These are phyloP conservation scores for Fusarium avenaceum DNA, from an alignment of 2,329 filamentous ascomycete species.

Conservation along the genomic window DNA sequence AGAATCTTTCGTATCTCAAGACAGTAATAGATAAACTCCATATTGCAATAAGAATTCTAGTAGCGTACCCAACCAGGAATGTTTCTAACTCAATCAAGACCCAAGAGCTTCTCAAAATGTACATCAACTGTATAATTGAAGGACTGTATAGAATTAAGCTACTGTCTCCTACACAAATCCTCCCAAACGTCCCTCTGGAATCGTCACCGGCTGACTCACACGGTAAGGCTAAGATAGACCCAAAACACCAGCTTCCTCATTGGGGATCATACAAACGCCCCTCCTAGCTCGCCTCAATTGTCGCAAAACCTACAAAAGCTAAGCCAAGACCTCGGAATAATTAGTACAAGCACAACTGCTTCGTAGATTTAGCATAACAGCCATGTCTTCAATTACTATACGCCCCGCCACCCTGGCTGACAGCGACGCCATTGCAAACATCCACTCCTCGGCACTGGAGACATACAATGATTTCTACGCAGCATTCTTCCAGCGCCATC, in stretches of 20 bases:
- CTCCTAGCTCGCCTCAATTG: neutral
- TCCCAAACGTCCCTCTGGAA: neutral
- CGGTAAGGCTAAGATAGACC: neutral
- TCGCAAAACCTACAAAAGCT: constrained; percentile 11
- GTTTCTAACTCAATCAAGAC: neutral
- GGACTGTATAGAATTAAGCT: neutral
- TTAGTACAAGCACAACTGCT: neutral
- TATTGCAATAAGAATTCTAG: neutral
- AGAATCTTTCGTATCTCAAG: too few relatives aligned
- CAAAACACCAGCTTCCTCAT: constrained; percentile 37
- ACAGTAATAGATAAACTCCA: neutral
- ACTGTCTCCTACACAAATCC: neutral
- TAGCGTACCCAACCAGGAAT: neutral
- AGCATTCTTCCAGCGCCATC: constrained; percentile 40
- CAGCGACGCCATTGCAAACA: constrained; percentile 32
- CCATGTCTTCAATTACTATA: constrained; percentile 33
- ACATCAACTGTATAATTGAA: neutral
- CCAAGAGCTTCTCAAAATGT: neutral
- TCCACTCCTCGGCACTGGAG: constrained; percentile 38
- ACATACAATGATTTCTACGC: constrained; percentile 45
- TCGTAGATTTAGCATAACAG: neutral
- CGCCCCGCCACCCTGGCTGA: constrained; percentile 39
- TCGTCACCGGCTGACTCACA: constrained; percentile 35
- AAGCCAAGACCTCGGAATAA: neutral
- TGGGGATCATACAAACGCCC: constrained; percentile 18